phyloP scores from a whole-genome alignment of 768 basidiomycete genomes.

The Tubosaeta sp. region DNA sequence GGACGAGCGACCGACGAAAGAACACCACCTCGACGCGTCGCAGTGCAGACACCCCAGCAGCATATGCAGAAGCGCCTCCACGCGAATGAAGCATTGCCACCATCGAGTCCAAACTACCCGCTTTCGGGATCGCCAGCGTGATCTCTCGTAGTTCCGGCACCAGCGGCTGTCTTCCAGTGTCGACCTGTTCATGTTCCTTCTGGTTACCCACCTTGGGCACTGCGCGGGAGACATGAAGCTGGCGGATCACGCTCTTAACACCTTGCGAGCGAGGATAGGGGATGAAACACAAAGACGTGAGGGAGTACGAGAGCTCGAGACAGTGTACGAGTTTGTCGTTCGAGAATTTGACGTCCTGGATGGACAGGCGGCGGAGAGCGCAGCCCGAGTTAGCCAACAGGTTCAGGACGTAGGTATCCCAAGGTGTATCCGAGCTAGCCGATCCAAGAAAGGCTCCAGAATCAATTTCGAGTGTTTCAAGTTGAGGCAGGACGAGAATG shows the following conservation, averaged over 20 bases:
- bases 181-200: not conserved
- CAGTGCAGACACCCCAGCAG: conserved; percentile 4
- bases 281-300: conserved; percentile 10
- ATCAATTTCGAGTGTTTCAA: conserved; percentile 17
- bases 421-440: not conserved
- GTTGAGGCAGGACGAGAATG: conserved; percentile 12
- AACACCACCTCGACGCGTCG: conserved; percentile 5
- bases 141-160: conserved; percentile 12
- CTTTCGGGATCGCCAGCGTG: conserved; percentile 10
- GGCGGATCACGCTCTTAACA: conserved; percentile 2
- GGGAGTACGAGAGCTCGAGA: conserved; percentile 10
- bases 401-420: conserved; percentile 7
- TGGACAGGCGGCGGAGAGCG: conserved; percentile 9
- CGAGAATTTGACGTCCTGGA: conserved; percentile 10
- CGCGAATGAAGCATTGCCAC: conserved; percentile 11
- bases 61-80: not conserved
- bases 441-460: not conserved
- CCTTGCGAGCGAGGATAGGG: conserved; percentile 12
- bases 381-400: conserved; percentile 16
- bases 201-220: not conserved
- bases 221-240: conserved; percentile 1
- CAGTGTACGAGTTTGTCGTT: conserved; percentile 17
- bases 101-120: conserved; percentile 5
- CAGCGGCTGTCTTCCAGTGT: not conserved
- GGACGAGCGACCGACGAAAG: not conserved